Evolutionary conservation across 768 basidiomycete species (phyloP).

Genomic region (Hygrocybe coccinea): DNA sequence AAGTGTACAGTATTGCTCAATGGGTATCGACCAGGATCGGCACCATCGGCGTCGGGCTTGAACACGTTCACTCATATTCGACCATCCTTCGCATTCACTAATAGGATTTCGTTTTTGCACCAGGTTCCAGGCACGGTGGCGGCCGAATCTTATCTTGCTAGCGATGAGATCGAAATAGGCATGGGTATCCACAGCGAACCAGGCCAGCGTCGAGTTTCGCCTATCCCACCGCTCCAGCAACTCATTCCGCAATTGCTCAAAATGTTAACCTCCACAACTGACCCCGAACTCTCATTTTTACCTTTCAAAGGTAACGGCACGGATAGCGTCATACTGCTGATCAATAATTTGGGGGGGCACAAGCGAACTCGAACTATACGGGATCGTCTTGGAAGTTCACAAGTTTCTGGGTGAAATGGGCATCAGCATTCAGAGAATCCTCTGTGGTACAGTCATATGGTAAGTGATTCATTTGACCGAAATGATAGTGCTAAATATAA

Average conservation of each 20-base stretch:
- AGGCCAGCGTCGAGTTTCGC: conserved; percentile 62
- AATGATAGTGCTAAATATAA: not conserved
- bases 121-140: conserved; percentile 77
- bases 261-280: conserved; percentile 62
- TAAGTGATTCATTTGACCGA: conserved; percentile 21
- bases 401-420: conserved; percentile 51
- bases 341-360: conserved; percentile 88
- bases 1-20: conserved; percentile 62
- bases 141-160: conserved; percentile 48
- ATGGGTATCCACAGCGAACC: conserved; percentile 91
- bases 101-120: not conserved
- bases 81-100: not conserved
- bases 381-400: conserved; percentile 58
- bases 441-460: conserved; percentile 89
- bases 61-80: conserved; percentile 53
- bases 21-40: conserved; percentile 63
- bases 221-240: conserved; percentile 63
- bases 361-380: conserved; percentile 76
- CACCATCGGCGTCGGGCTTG: conserved; percentile 82
- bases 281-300: conserved; percentile 73
- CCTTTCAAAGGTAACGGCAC: conserved; percentile 50
- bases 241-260: conserved; percentile 68
- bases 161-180: conserved; percentile 78
- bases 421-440: conserved; percentile 54
- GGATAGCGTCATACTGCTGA: conserved; percentile 71